Base-by-base conservation (phyloP, 192 early-diverging fungal species). In the Coemansia sp. region DNA sequence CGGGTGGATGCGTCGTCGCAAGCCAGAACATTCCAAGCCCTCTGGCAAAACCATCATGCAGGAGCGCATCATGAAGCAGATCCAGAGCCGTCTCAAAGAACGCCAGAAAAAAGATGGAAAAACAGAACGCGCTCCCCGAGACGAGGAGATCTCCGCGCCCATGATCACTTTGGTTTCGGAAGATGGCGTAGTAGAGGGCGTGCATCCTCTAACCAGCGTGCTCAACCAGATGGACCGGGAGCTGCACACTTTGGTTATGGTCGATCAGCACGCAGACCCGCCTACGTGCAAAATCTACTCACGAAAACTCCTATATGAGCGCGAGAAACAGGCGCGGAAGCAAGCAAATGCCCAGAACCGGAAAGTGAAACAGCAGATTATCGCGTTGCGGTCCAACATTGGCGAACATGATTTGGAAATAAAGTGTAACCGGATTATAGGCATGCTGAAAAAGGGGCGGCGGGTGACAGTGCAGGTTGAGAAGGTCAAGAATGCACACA, bases 281-380 rank as follows among this genome's bases (percentile, higher is more conserved):
- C 72, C 72, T 11, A 53, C 55, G n/a, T 75, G 72, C 42, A 65
- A 65, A 7, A 10, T 75, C 19, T 75, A 59, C 26, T 64, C 53
- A 36, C 65, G 65, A 50, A 68, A 68, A 45, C 33, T 68, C 0
- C 38, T 75, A 23, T 68, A 75, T 42, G 72, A 75, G 43, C 52
- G 54, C 15, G 72, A 68, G 54, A 48, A 62, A 36, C 41, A 52
- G 40, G 53, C 65, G 14, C 51, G 41, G 40, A 68, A 68, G 61
- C 45, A 50, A 28, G 18, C 35, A 15, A 58, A 33, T 14, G 41
- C 38, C 10, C 43, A 36, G 6, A 41, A 26, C 26, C 45, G 50
- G n/a, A 57, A 48, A 5, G 4, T 53, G 1, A 63, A 68, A 36
- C 42, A 31, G 35, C 72, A 75, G 57, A 23, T 42, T 2, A 19